These are phyloP conservation scores for Fusarium paranaense DNA, from an alignment of 2,329 filamentous ascomycete genomes.

Conservation along the genomic window DNA sequence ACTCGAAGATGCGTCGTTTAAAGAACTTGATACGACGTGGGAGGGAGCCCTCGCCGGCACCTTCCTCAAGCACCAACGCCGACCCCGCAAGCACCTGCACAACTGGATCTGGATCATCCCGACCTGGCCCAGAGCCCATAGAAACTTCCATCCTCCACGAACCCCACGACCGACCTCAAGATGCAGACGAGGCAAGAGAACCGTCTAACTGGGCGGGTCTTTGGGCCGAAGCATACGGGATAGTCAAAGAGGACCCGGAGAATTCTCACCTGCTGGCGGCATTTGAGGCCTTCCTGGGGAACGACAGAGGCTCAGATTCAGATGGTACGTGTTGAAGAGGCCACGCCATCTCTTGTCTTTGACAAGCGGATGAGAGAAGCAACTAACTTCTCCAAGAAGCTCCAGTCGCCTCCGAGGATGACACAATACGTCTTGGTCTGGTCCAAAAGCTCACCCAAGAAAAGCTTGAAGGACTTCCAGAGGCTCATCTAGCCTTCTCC, in stretches of 20 bases:
- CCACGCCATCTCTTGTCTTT: too few relatives aligned
- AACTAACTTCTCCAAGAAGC: not conserved
- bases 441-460: not conserved
- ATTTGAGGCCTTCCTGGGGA: not conserved
- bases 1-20: not conserved
- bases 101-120: not conserved
- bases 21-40: not conserved
- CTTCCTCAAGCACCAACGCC: not conserved
- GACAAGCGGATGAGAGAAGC: too few relatives aligned
- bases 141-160: not conserved
- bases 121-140: not conserved
- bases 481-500: not conserved
- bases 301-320: not conserved
- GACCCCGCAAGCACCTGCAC: not conserved
- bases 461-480: not conserved
- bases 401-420: not conserved
- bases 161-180: not conserved
- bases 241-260: not conserved
- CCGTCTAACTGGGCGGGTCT: not conserved
- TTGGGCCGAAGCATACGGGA: not conserved
- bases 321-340: not conserved
- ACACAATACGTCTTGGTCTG: not conserved
- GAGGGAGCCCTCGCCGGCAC: not conserved
- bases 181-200: not conserved
- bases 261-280: not conserved